Percentiles rank a stretch among this genome's conserved stretches.
phyloP scores from a whole-genome alignment of 2,329 filamentous ascomycete genomes.

The Aspergillus thermomutatus region DNA sequence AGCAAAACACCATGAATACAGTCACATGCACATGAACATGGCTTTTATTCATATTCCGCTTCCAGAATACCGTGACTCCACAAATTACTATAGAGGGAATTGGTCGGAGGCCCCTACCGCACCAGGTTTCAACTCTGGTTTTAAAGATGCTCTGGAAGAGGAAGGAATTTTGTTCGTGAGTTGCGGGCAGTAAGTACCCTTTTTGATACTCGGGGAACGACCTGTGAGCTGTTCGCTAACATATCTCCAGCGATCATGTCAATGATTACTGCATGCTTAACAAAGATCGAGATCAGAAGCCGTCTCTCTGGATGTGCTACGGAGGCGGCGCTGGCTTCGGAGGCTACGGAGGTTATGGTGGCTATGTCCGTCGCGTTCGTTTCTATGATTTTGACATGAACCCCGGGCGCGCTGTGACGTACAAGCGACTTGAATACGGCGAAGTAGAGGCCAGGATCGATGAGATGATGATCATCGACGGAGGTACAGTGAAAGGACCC shows the following conservation, averaged over 20 bases:
- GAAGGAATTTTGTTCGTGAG: slow-evolving; percentile 83
- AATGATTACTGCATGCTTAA: slow-evolving; percentile 92
- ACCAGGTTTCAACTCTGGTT: slow-evolving; percentile 85
- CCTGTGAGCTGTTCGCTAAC: slow-evolving; percentile 18
- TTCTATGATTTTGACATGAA: slow-evolving; percentile 95
- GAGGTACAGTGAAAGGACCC: slow-evolving; percentile 49
- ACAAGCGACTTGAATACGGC: slow-evolving; percentile 78
- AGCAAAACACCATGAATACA: slow-evolving; percentile 77
- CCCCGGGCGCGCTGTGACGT: slow-evolving; percentile 81
- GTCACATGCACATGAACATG: slow-evolving; percentile 89
- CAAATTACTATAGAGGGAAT: slow-evolving; percentile 62
- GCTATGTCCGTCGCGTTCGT: slow-evolving; percentile 77
- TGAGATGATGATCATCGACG: slow-evolving; percentile 61
- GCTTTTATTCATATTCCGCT: slow-evolving; percentile 97
- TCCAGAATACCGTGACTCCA: slow-evolving; percentile 72
- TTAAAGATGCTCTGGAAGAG: slow-evolving; percentile 82
- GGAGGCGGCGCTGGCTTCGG: slow-evolving; percentile 88
- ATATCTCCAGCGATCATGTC: slow-evolving; percentile 69
- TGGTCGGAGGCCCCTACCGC: slow-evolving; percentile 85
- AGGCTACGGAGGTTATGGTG: slow-evolving; percentile 88
- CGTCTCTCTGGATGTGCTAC: slow-evolving; percentile 96
- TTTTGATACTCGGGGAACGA: not conserved
- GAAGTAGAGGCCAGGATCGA: slow-evolving; percentile 52
- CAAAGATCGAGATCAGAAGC: slow-evolving; percentile 52
- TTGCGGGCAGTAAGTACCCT: slow-evolving; percentile 74